A percentile compares a stretch with the other conserved stretches of the same genome.
Conservation (phyloP, 1,284 basidiomycete genomes). For the Laetiporus sulphureus region DNA sequence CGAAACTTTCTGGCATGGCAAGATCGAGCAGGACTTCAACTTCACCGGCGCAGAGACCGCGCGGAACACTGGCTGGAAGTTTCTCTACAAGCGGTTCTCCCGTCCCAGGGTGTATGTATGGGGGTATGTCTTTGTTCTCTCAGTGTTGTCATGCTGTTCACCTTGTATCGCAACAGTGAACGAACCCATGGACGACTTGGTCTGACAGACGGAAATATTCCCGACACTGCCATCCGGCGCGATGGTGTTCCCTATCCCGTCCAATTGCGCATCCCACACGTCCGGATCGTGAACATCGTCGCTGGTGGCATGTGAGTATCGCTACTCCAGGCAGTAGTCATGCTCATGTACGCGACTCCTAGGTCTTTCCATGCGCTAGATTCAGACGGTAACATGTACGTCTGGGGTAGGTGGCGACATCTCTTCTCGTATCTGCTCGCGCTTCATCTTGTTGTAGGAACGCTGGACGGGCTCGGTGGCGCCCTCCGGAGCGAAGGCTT, state of each 20-base stretch:
- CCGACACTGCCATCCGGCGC: slow-evolving; percentile 27
- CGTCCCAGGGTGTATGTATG: slow-evolving; percentile 66
- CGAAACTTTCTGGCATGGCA: slow-evolving; percentile 74
- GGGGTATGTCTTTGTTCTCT: slow-evolving; percentile 53
- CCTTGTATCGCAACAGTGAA: slow-evolving; percentile 36
- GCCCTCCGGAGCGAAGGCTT: slow-evolving; percentile 49
- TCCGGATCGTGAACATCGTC: slow-evolving; percentile 65
- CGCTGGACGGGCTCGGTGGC: slow-evolving; percentile 44
- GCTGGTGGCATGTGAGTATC: slow-evolving; percentile 69
- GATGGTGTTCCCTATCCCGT: slow-evolving; percentile 56
- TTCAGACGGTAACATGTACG: slow-evolving; percentile 64
- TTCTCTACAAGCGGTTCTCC: slow-evolving; percentile 67
- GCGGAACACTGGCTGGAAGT: slow-evolving; percentile 68
- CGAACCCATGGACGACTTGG: slow-evolving; percentile 57
- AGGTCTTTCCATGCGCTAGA: slow-evolving; percentile 82
- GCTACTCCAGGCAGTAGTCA: slow-evolving; percentile 1
- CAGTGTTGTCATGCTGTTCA: neutral
- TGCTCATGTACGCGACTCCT: neutral
- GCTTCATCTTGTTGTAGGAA: slow-evolving; percentile 34
- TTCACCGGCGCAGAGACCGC: slow-evolving; percentile 66
- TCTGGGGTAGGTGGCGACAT: slow-evolving; percentile 63
- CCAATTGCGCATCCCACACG: slow-evolving; percentile 48
- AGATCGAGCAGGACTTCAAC: slow-evolving; percentile 70
- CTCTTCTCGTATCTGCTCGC: neutral
- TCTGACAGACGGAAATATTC: slow-evolving; percentile 24